A percentile compares a stretch with the other conserved stretches of the same genome.
These are phyloP conservation scores for Didymellaceae sp. DNA, from an alignment of 2,329 filamentous ascomycete genomes.

Conservation along the genomic window DNA sequence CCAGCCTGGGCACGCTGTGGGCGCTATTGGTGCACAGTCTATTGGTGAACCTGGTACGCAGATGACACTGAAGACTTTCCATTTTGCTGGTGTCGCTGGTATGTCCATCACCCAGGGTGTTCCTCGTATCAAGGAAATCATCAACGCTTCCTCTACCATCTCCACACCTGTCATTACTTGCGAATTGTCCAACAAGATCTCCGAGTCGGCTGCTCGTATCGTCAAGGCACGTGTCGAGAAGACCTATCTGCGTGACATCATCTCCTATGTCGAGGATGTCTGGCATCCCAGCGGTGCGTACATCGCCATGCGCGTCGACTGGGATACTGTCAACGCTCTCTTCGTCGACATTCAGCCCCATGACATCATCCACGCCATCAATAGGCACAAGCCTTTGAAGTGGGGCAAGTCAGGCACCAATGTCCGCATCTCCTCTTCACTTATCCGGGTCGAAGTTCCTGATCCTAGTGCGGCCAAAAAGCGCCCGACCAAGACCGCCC, in stretches of 20 bases:
- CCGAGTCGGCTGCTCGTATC: constrained; percentile 81
- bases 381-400: constrained; percentile 83
- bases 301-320: constrained; percentile 82
- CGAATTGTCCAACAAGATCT: constrained; percentile 75
- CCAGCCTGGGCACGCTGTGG: constrained; percentile 93
- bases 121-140: constrained; percentile 99
- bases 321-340: constrained; percentile 76
- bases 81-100: constrained; percentile 98
- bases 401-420: constrained; percentile 70
- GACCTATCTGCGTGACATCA: constrained; percentile 83
- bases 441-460: constrained; percentile 76
- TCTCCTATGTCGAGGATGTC: constrained; percentile 83
- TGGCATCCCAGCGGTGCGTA: constrained; percentile 81
- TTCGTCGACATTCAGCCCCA: constrained; percentile 77
- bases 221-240: constrained; percentile 96
- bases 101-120: constrained; percentile 99
- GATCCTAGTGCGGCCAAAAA: constrained; percentile 50
- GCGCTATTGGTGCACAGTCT: constrained; percentile 94
- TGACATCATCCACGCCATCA: constrained; percentile 79
- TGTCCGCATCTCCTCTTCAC: constrained; percentile 41
- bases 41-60: constrained; percentile 98
- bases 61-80: constrained; percentile 99
- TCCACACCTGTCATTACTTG: constrained; percentile 94
- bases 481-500: constrained; percentile 35
- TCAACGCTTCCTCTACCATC: constrained; percentile 94